phyloP scores from a whole-genome alignment of 2,329 filamentous ascomycete genomes.

The Colletotrichum sp. region DNA sequence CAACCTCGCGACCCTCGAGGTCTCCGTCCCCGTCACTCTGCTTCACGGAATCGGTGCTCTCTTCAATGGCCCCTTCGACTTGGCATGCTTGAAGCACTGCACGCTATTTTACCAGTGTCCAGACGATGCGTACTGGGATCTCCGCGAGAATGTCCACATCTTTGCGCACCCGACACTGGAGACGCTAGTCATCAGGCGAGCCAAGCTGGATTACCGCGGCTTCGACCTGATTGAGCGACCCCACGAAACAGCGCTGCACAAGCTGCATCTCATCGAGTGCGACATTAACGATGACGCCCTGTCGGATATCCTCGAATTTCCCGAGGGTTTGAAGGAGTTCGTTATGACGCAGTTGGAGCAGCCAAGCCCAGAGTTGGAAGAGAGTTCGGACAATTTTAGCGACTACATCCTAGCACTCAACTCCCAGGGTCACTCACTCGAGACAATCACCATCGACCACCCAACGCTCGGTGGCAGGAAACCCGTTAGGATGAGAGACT shows the following conservation, averaged over 20 bases:
- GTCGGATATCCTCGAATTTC: conserved; percentile 43
- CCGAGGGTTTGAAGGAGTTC: conserved; percentile 48
- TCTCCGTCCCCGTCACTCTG: conserved; percentile 47
- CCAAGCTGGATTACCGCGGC: conserved; percentile 49
- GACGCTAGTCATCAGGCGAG: conserved; percentile 46
- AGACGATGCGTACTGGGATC: conserved; percentile 51
- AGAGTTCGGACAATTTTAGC: conserved; percentile 49
- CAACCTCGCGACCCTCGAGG: conserved; percentile 50
- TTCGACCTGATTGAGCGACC: conserved; percentile 53
- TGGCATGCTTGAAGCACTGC: conserved; percentile 51
- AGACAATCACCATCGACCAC: conserved; percentile 49
- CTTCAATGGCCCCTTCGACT: conserved; percentile 55
- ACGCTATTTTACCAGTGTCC: conserved; percentile 50
- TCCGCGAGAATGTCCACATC: conserved; percentile 56
- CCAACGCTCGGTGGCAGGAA: conserved; percentile 42
- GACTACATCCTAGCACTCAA: conserved; percentile 50
- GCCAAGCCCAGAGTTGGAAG: conserved; percentile 45
- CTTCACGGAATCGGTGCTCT: conserved; percentile 51
- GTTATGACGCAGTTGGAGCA: conserved; percentile 48
- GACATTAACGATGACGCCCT: conserved; percentile 50
- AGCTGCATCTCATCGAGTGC: conserved; percentile 51
- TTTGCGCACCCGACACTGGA: conserved; percentile 54
- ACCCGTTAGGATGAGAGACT: conserved; percentile 48
- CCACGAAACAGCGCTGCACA: conserved; percentile 47
- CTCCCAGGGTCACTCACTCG: conserved; percentile 44